Base-by-base conservation (phyloP, 352 stramenopile species). In the Thalassiosira hispida region DNA sequence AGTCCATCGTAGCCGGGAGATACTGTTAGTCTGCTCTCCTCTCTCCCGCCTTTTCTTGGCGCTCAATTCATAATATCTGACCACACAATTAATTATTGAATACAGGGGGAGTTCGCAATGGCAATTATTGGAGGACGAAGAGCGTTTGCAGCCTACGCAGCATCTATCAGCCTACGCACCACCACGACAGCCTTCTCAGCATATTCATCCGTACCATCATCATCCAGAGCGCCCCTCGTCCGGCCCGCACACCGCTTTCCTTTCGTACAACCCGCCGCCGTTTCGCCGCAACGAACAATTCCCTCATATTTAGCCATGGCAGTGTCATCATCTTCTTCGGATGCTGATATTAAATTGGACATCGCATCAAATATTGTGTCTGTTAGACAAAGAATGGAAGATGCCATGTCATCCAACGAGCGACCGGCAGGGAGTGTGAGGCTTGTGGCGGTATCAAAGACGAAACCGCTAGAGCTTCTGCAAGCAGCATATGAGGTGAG, bases 391-490 rank as follows among this genome's bases (percentile, higher is more conserved):
- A 42, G 68, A 35, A 73, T 82, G 0, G 22, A 56, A 27, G 66
- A 82, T 68, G 74, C 74, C 8, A 46, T 73, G 3, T 23, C 52
- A 49, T 66, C 66, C 1, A 70, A 56, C 51, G 70, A 73, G 44
- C 74, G 66, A 16, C 11, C 44, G 6, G 52, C 35, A 46, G 74
- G 60, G 16, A 78, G 61, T n/a, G 85, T 91, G 38, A 85, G 75
- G 60, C 74, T 93, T 18, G 85, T 93, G 4, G 87, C 87, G 0
- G 87, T 93, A 5, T 88, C 76, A 20, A 93, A 93, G 71, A 93
- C 87, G 0, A 91, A 93, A 72, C 87, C 87, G 9, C 20, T 91
- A 5, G 79, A 89, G 60, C 67, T 86, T 25, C 62, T 93, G 3
- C 42, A 84, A 56, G 63, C 75, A 49, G 87, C 87, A 25, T 92